Conservation (phyloP, 2,329 filamentous ascomycete genomes). For the Phialemoniopsis sp. region DNA sequence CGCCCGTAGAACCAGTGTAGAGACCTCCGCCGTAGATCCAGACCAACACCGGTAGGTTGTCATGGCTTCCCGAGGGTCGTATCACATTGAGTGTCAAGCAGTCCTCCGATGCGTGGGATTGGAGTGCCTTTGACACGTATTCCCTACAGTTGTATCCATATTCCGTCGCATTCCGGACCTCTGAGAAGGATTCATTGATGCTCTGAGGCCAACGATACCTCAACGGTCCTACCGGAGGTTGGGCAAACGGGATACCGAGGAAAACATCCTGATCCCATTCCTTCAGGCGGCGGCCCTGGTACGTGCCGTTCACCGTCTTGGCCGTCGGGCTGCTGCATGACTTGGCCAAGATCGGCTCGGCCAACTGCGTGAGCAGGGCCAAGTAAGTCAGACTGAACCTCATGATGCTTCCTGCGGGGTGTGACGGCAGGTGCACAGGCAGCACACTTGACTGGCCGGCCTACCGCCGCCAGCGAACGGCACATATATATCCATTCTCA, state of each 20-base stretch:
- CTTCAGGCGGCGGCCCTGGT: slow-evolving; percentile 23
- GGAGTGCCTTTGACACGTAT: slow-evolving; percentile 30
- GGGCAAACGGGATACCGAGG: slow-evolving; percentile 53
- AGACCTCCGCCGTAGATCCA: slow-evolving; percentile 4
- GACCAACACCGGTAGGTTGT: neutral
- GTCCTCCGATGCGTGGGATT: slow-evolving; percentile 8
- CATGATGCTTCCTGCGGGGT: no score
- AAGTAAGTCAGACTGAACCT: no score
- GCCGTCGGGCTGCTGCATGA: no score
- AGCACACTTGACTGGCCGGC: no score
- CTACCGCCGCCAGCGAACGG: no score
- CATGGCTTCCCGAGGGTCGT: slow-evolving; percentile 1
- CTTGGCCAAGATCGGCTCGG: no score
- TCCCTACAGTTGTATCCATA: slow-evolving; percentile 44
- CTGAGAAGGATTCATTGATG: slow-evolving; percentile 36
- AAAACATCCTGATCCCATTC: slow-evolving; percentile 44
- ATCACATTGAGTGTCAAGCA: slow-evolving; percentile 6
- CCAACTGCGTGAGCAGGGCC: no score
- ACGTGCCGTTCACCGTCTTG: slow-evolving; percentile 24
- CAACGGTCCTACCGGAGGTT: slow-evolving; percentile 15
- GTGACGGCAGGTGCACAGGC: no score
- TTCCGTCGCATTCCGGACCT: slow-evolving; percentile 30
- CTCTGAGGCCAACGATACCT: slow-evolving; percentile 21
- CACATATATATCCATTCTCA: no score
- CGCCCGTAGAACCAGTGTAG: slow-evolving; percentile 29